Evolutionary conservation across 2,329 filamentous ascomycete species (phyloP), one percentile per base, ranked within the genome.

Genomic region (Chaetomium globosum): DNA sequence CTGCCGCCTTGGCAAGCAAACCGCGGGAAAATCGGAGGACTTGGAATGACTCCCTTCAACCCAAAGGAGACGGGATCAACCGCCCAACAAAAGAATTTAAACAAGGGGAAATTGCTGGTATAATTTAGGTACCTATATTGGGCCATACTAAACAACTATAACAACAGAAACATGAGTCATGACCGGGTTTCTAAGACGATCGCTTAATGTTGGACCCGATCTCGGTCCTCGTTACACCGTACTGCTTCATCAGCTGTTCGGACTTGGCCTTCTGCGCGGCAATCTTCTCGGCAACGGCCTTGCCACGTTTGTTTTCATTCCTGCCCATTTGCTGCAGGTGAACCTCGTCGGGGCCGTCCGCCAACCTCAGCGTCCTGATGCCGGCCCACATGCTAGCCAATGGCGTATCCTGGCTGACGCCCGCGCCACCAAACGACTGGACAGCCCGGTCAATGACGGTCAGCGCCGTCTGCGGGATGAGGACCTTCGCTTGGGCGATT

Each of bases 331-430:
- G 91, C 76, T 91, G 82, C 70, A 93, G 79, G 77, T 96, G 95
- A 67, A 98, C 95, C 86, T 99, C 95, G 79, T 99, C 95, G 0
- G 95, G 95, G 0, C 95, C 95, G 78, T 99, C 95, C 0, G 92
- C 93, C 71, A 97, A 86, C 67, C 91, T 84, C 78, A 97, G 83
- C 7, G 93, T 97, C 65, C 93, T 83, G 73, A 93, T 91, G 67
- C 84, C 81, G 23, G 91, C 87, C 88, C 91, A 96, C 86, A 93
- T 89, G 75, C 83, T 84, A 13, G 93, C 93, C 69, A 99, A 82
- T 23, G 95, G 95, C 1, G 95, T 98, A 75, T 99, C 95, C 82
- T 98, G 95, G 74, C 87, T 91, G 57, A 99, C 90, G 75, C 95
- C 95, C 4, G 91, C 92, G 66, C 89, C 95, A 66, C 95, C 95